phyloP scores from a whole-genome alignment of 306 rosid genomes.

The Betula pendula region DNA sequence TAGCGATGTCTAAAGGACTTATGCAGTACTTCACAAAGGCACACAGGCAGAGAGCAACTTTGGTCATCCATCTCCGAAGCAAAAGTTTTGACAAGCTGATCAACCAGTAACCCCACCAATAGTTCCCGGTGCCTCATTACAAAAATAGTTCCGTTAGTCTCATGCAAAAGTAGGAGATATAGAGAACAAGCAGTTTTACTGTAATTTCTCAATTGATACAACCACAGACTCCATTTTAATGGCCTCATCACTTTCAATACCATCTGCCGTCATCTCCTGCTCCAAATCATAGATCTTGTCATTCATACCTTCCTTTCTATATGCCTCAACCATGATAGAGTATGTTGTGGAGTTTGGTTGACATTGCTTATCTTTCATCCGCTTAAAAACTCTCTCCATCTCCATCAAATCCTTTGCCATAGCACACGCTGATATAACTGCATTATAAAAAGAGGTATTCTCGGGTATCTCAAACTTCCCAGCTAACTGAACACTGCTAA shows the following conservation, averaged over 20 bases:
- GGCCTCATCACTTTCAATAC: conserved; percentile 20
- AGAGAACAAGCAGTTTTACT: conserved; percentile 25
- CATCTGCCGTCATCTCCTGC: conserved; percentile 38
- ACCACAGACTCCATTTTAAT: conserved; percentile 23
- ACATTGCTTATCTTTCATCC: conserved; percentile 80
- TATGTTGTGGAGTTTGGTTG: conserved; percentile 67
- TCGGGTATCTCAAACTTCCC: conserved; percentile 78
- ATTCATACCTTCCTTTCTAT: conserved; percentile 80
- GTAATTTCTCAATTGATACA: conserved; percentile 25
- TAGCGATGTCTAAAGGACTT: conserved; percentile 1
- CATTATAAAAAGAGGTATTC: conserved; percentile 68
- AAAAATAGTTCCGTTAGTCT: conserved; percentile 24
- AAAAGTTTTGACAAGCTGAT: conserved; percentile 25
- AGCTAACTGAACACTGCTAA: conserved; percentile 73
- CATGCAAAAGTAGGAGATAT: conserved; percentile 20
- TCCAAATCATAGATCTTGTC: conserved; percentile 85
- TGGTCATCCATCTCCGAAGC: conserved; percentile 23
- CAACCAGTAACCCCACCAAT: conserved; percentile 4
- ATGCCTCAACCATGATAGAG: conserved; percentile 69
- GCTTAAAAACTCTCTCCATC: conserved; percentile 84
- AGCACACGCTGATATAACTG: conserved; percentile 84
- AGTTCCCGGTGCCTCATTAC: conserved; percentile 15
- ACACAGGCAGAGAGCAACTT: background rate
- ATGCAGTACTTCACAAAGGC: conserved; percentile 14
- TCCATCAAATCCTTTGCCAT: conserved; percentile 91